Base-by-base conservation (phyloP, 306 rosid genomes). In the Trifolium repens region DNA sequence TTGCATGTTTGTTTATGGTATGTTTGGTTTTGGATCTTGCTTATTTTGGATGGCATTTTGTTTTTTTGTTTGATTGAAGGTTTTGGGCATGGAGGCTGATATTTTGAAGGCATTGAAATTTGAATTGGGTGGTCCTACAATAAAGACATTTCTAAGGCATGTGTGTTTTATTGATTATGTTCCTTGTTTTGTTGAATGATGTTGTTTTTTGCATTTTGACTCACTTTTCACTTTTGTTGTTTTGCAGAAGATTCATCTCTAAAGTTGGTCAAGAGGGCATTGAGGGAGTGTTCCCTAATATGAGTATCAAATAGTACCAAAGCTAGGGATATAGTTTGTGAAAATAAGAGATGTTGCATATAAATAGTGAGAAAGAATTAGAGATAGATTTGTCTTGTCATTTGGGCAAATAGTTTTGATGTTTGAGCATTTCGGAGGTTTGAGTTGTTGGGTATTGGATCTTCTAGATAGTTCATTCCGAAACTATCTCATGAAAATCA, bases 71-170 rank as follows among this genome's bases (percentile, higher is more conserved):
- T 64, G 14, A 64, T 5, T 43, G 15, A 75, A 94, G 98, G 93
- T 92, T 67, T 82, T 92, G 80, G 67, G 64, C 34, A 92, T 94
- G 99, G 99, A 94, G 78, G 93, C 93, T 80, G 96, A 89, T 13
- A 77, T 94, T 62, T 90, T 94, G 3, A 86, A 84, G 77, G 58
- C 88, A 13, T 76, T 94, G 77, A 87, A 83, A 22, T 94, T 92
- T 81, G 96, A 94, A 82, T 34, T 92, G 89, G 97, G 99, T 3
- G 88, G 84, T 79, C 97, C 99, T 37, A 92, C 99, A 0, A 86
- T 85, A 50, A 89, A 83, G 84, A 87, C 96, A 44, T 90, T 92
- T 77, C 79, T 94, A 72, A 94, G 99, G 99, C 71, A 78, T 11
- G 70, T 46, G 58, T 35, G 52, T 22, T 71, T 60, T 55, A 79